phyloP scores from a whole-genome alignment of 2,329 filamentous ascomycete species.

The Hypoxylon sp. region DNA sequence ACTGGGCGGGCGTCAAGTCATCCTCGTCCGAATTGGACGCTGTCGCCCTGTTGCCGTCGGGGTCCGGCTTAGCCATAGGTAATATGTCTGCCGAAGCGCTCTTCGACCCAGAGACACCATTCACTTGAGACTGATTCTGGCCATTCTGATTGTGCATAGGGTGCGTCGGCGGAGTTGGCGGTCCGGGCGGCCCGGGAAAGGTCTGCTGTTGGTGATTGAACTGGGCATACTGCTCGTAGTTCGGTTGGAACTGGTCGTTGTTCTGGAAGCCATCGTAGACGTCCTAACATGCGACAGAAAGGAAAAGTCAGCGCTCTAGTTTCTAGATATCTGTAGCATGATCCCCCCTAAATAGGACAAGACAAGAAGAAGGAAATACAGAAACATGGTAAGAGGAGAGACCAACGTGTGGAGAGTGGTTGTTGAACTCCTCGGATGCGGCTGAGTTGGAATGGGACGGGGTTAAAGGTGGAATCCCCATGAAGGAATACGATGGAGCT shows the following conservation, averaged over 20 bases:
- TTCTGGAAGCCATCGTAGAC: slow-evolving; percentile 57
- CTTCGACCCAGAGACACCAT: slow-evolving; percentile 31
- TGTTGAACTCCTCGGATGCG: slow-evolving; percentile 62
- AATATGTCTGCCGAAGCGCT: slow-evolving; percentile 45
- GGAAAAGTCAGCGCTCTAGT: slow-evolving; percentile 37
- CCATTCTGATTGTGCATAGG: slow-evolving; percentile 42
- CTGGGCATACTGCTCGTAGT: slow-evolving; percentile 55
- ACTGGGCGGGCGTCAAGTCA: slow-evolving; percentile 64
- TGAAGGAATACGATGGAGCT: slow-evolving; percentile 62
- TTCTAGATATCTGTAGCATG: slow-evolving; percentile 39
- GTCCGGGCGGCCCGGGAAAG: slow-evolving; percentile 59
- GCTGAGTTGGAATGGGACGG: slow-evolving; percentile 64
- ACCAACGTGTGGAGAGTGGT: slow-evolving; percentile 64
- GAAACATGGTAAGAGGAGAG: slow-evolving; percentile 35
- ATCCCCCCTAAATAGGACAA: too few species aligned
- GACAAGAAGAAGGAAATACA: too few species aligned
- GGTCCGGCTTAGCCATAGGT: slow-evolving; percentile 51
- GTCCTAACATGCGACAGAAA: slow-evolving; percentile 52
- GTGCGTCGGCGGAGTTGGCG: slow-evolving; percentile 61
- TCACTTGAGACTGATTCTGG: slow-evolving; percentile 41
- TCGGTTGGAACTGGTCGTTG: slow-evolving; percentile 56
- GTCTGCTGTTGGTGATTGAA: slow-evolving; percentile 51
- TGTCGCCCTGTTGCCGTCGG: slow-evolving; percentile 48
- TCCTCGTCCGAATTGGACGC: slow-evolving; percentile 65
- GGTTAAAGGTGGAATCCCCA: slow-evolving; percentile 61